Percentiles rank a stretch among this genome's conserved stretches.
These are phyloP conservation scores for Micromonas commoda DNA, from an alignment of 139 green algal species.

Conservation along the genomic window DNA sequence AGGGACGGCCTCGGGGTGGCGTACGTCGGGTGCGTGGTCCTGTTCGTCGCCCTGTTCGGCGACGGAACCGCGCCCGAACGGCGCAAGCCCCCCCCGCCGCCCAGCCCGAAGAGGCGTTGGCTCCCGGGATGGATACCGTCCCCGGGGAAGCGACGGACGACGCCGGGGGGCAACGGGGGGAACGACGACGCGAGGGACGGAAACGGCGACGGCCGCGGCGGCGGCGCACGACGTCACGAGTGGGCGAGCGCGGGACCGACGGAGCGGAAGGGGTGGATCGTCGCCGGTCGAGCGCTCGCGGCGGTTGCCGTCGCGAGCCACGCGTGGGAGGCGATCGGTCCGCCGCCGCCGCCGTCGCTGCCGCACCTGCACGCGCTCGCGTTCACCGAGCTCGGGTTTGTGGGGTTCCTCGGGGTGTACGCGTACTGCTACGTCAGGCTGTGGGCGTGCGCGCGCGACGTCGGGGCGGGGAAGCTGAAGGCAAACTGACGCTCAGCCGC, in stretches of 20 bases:
- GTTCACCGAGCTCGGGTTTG: slow-evolving; percentile 49
- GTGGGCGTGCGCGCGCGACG: neutral
- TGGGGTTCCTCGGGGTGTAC: slow-evolving; percentile 34
- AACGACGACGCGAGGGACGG: too few relatives aligned
- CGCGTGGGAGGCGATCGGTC: slow-evolving; percentile 11
- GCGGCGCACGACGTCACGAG: too few relatives aligned
- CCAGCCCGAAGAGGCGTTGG: too few relatives aligned
- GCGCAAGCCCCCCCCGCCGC: too few relatives aligned
- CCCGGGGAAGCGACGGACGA: too few relatives aligned
- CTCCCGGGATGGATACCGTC: too few relatives aligned
- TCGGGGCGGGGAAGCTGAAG: neutral
- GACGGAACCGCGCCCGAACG: too few relatives aligned
- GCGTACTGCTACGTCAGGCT: neutral
- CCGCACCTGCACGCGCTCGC: slow-evolving; percentile 55
- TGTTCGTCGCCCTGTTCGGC: neutral
- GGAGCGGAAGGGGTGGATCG: neutral
- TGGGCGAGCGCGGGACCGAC: too few relatives aligned
- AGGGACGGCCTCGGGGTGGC: slow-evolving; percentile 66
- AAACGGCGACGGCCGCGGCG: too few relatives aligned
- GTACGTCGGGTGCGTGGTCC: slow-evolving; percentile 49
- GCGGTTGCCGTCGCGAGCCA: slow-evolving; percentile 44
- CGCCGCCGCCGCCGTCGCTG: slow-evolving; percentile 41
- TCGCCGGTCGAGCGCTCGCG: neutral
- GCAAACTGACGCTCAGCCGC: too few relatives aligned
- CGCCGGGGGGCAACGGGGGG: too few relatives aligned